phyloP scores from a whole-genome alignment of 2,329 filamentous ascomycete species.

The Plenodomus biglobosus region DNA sequence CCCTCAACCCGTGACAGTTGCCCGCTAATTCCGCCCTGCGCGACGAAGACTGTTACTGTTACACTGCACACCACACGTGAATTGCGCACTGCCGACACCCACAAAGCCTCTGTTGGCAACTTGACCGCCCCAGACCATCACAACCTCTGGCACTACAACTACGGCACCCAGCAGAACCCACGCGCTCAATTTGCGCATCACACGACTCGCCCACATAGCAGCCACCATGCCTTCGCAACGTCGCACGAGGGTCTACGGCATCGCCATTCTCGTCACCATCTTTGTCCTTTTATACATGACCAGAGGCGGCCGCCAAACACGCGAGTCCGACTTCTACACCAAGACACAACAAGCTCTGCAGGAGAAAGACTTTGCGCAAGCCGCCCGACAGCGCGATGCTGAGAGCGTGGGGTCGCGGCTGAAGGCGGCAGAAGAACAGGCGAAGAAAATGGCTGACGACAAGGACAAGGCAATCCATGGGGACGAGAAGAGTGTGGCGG shows the following conservation, averaged over 20 bases:
- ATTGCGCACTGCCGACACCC: conserved; percentile 1
- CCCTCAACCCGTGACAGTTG: not conserved
- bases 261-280: conserved; percentile 65
- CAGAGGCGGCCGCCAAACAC: conserved; percentile 57
- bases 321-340: conserved; percentile 59
- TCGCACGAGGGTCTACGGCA: conserved; percentile 66
- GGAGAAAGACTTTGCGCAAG: conserved; percentile 39
- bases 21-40: not conserved
- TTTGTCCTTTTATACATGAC: conserved; percentile 74
- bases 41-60: not conserved
- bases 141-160: not conserved
- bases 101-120: not conserved
- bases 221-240: conserved; percentile 51
- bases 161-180: not conserved
- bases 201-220: conserved; percentile 7
- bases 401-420: conserved; percentile 62
- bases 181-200: not conserved
- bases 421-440: conserved; percentile 68
- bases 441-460: conserved; percentile 68
- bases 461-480: conserved; percentile 57
- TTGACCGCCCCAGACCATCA: not conserved
- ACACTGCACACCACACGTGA: not conserved
- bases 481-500: conserved; percentile 55
- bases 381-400: conserved; percentile 52
- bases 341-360: conserved; percentile 58